Conservation (phyloP, 495 filamentous ascomycete genomes). For the Cudoniella acicularis region DNA sequence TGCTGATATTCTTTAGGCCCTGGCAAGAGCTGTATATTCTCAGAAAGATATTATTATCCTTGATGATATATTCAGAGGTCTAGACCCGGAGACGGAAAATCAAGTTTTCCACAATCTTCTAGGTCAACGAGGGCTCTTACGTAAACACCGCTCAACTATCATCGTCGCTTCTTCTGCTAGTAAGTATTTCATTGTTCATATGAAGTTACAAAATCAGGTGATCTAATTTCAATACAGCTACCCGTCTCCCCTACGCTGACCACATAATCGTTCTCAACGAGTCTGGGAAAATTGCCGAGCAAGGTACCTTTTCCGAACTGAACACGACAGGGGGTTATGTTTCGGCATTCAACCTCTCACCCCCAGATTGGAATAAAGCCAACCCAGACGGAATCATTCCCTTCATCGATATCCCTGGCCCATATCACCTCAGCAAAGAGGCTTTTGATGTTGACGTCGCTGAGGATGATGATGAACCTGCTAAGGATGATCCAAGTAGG, state of each 20-base stretch:
- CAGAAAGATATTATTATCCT: conserved; percentile 27
- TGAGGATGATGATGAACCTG: neutral
- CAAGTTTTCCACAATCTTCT: conserved; percentile 53
- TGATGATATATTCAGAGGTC: conserved; percentile 44
- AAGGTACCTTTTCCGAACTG: conserved; percentile 44
- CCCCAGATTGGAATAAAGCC: neutral
- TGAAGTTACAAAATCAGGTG: too few species aligned
- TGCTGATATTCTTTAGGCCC: conserved; percentile 17
- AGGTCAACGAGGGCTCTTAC: conserved; percentile 48
- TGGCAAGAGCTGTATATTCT: conserved; percentile 37
- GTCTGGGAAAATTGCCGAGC: conserved; percentile 40
- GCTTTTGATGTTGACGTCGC: too few species aligned
- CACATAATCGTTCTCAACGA: conserved; percentile 43
- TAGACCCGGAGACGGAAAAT: conserved; percentile 56
- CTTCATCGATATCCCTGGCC: too few species aligned
- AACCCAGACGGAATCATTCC: too few species aligned
- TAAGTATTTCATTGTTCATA: neutral
- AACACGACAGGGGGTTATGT: conserved; percentile 42
- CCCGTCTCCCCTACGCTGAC: conserved; percentile 45
- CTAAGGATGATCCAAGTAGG: neutral
- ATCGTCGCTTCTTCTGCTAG: neutral
- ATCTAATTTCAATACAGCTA: conserved; percentile 26
- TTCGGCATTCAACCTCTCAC: conserved; percentile 8
- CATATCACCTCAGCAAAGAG: too few species aligned
- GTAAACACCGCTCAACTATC: conserved; percentile 45